Evolutionary conservation across 495 filamentous ascomycete genomes (phyloP).

Genomic region (Xanthoparmelia taractica): DNA sequence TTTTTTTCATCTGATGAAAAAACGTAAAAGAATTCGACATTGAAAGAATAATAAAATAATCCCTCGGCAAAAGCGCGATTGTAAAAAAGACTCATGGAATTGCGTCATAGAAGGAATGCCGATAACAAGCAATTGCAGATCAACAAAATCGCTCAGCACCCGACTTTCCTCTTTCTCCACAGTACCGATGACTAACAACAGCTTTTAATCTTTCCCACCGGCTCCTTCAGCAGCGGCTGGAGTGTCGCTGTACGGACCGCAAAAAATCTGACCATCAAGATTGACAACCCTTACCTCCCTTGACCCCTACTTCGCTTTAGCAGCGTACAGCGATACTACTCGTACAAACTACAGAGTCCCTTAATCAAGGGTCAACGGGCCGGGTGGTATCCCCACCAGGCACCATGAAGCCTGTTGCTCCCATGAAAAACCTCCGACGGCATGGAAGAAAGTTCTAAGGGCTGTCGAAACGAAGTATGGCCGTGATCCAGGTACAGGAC

Average conservation of each 20-base stretch:
- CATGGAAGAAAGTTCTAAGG: slow-evolving; percentile 8
- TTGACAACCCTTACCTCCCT: not conserved
- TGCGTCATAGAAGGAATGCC: slow-evolving; percentile 6
- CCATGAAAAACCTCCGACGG: slow-evolving; percentile 14
- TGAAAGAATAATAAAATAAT: not conserved
- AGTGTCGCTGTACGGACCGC: not conserved
- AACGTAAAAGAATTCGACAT: slow-evolving; percentile 2
- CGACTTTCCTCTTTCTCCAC: not conserved
- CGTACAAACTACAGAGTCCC: not conserved
- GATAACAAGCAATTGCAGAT: slow-evolving; percentile 6
- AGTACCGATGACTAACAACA: not conserved
- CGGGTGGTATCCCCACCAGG: slow-evolving; percentile 7
- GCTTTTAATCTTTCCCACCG: not conserved
- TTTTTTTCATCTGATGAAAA: slow-evolving; percentile 6
- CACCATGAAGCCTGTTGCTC: slow-evolving; percentile 6
- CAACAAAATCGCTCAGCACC: not conserved
- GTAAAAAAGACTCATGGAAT: not conserved
- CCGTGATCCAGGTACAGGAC: not conserved
- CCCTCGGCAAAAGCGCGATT: slow-evolving; percentile 4
- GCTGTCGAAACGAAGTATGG: not conserved
- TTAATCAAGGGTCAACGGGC: slow-evolving; percentile 11
- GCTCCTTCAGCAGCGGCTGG: not conserved
- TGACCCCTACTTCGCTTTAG: not conserved
- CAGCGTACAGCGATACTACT: not conserved
- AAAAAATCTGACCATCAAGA: not conserved